A percentile compares a stretch with the other conserved stretches of the same genome.
phyloP scores from a whole-genome alignment of 1,139 yeast species.

The Kodamaea alishanica region DNA sequence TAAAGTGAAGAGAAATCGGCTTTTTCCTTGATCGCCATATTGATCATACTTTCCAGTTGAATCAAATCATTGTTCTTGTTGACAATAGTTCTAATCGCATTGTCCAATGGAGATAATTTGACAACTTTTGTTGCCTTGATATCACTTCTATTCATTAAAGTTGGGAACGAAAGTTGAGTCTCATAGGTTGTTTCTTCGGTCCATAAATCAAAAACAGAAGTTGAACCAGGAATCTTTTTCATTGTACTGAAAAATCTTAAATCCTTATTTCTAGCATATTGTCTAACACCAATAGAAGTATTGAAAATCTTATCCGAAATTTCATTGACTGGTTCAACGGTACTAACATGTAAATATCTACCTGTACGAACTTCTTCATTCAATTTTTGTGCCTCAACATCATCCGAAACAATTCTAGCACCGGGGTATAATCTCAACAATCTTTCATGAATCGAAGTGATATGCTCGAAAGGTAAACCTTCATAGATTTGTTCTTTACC shows the following conservation, averaged over 20 bases:
- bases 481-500: slow-evolving; percentile 79
- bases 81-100: slow-evolving; percentile 67
- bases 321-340: slow-evolving; percentile 67
- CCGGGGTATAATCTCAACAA: slow-evolving; percentile 77
- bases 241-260: slow-evolving; percentile 66
- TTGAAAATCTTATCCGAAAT: slow-evolving; percentile 46
- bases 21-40: slow-evolving; percentile 53
- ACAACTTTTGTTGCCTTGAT: slow-evolving; percentile 51
- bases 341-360: slow-evolving; percentile 65
- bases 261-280: slow-evolving; percentile 69
- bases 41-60: slow-evolving; percentile 62
- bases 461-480: slow-evolving; percentile 85
- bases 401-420: slow-evolving; percentile 67
- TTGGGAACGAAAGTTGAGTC: slow-evolving; percentile 77
- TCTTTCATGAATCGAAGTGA: slow-evolving; percentile 78
- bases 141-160: slow-evolving; percentile 82
- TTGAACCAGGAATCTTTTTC: slow-evolving; percentile 72
- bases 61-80: slow-evolving; percentile 70
- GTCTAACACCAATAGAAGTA: slow-evolving; percentile 58
- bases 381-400: slow-evolving; percentile 55
- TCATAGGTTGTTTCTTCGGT: slow-evolving; percentile 83
- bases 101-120: slow-evolving; percentile 79
- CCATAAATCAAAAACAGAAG: slow-evolving; percentile 76
- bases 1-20: slow-evolving; percentile 49
- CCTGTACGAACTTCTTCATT: slow-evolving; percentile 58